Percentiles rank a stretch among this genome's conserved stretches.
phyloP scores from a whole-genome alignment of 2,329 filamentous ascomycete species.

The Ophiostoma tasmaniense region DNA sequence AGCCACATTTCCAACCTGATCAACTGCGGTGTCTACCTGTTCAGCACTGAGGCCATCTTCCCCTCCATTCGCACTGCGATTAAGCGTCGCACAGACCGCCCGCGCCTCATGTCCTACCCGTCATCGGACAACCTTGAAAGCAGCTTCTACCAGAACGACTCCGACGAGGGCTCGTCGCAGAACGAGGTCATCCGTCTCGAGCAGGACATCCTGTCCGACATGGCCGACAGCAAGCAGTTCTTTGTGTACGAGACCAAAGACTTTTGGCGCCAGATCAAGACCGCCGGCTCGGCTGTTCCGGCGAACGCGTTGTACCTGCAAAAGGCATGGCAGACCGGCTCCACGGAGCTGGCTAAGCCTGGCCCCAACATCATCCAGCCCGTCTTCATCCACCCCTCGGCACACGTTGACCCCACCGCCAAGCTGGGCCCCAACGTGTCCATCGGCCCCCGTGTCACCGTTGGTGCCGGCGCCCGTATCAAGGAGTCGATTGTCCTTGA shows the following conservation, averaged over 20 bases:
- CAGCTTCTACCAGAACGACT: conserved; percentile 53
- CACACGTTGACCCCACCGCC: conserved; percentile 83
- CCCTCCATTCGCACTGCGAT: conserved; percentile 89
- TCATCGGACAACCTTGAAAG: conserved; percentile 86
- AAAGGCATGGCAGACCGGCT: conserved; percentile 78
- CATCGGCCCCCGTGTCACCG: conserved; percentile 76
- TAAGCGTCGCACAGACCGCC: conserved; percentile 87
- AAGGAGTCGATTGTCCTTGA: conserved; percentile 96
- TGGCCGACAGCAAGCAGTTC: conserved; percentile 96
- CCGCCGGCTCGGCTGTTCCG: conserved; percentile 89
- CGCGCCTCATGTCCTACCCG: conserved; percentile 87
- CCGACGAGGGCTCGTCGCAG: conserved; percentile 54
- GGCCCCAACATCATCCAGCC: conserved; percentile 83
- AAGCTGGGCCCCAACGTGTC: conserved; percentile 97
- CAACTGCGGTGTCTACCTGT: conserved; percentile 98
- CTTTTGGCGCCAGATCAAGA: conserved; percentile 99
- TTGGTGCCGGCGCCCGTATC: conserved; percentile 81
- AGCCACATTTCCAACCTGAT: conserved; percentile 96
- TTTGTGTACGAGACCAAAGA: conserved; percentile 98
- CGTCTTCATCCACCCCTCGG: conserved; percentile 90
- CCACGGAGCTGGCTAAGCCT: conserved; percentile 71
- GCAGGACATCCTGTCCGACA: conserved; percentile 91
- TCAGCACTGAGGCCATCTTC: conserved; percentile 92
- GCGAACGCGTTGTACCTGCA: conserved; percentile 95
- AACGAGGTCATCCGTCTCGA: conserved; percentile 88